Evolutionary conservation across 1,284 basidiomycete genomes (phyloP).

Genomic region (Retiboletus flavoniger): DNA sequence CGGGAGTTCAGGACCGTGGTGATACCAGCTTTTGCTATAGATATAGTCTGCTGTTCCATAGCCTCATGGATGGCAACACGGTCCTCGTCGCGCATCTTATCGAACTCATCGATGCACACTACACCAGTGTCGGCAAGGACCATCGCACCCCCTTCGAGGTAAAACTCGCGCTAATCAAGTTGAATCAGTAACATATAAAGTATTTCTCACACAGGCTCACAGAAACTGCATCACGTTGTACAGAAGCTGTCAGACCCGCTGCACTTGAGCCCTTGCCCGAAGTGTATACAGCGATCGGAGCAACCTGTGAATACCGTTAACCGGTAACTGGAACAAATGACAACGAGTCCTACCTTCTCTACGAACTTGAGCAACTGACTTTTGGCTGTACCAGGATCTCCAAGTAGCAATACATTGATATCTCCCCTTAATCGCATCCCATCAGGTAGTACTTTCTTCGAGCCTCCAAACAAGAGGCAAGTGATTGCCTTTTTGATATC

Average conservation of each 20-base stretch:
- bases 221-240: conserved; percentile 90
- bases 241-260: conserved; percentile 96
- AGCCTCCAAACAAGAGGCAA: conserved; percentile 94
- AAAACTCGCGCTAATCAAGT: conserved; percentile 83
- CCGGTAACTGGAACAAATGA: neutral
- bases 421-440: conserved; percentile 97
- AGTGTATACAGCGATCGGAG: conserved; percentile 97
- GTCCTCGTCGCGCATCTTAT: conserved; percentile 99
- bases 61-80: conserved; percentile 99
- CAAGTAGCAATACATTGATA: conserved; percentile 95
- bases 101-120: conserved; percentile 99
- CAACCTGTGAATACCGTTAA: conserved; percentile 55
- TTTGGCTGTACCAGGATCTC: conserved; percentile 98
- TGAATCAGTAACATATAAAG: conserved; percentile 1
- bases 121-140: conserved; percentile 98
- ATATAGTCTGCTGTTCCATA: conserved; percentile 99
- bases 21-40: conserved; percentile 98
- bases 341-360: conserved; percentile 70
- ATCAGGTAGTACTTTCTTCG: conserved; percentile 97
- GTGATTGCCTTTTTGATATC: conserved; percentile 99
- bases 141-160: conserved; percentile 99
- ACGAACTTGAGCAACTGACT: conserved; percentile 98
- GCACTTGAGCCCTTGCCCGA: conserved; percentile 98
- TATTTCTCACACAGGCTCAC: conserved; percentile 46
- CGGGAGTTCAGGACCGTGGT: conserved; percentile 97